Base-by-base conservation (phyloP, 768 basidiomycete genomes). In the Termitomyces sp. region DNA sequence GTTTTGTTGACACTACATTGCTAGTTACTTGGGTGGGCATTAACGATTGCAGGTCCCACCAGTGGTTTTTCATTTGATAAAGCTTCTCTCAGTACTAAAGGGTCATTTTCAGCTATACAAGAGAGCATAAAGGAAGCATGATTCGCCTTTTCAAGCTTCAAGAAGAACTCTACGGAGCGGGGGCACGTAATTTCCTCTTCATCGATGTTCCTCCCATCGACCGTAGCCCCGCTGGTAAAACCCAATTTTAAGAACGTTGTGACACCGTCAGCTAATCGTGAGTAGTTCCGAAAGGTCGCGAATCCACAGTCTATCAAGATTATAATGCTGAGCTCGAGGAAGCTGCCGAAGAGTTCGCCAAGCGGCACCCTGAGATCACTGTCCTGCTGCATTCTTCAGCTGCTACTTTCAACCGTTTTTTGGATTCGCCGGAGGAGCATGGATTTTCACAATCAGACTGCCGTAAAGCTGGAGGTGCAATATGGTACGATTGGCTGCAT, bases 11-110 rank as follows among this genome's bases (percentile, higher is more conserved):
- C 10, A n/a, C 18, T 36, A 50, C 27, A 55, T 42, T 30, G 36
- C 50, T 55, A 87, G 85, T 84, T 5, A 84, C 81, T 3, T 87
- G 84, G 83, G 73, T 86, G 48, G 86, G 87, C 3, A 87, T 87
- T 56, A 88, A 88, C 57, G 86, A 87, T 69, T 80, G 81, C 74
- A 81, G 75, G 82, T 83, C 9, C 66, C 16, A 50, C 77, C 61
- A 7, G 39, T 36, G 34, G 34, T 18, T 51, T 59, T 44, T 22
- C 30, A 47, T 20, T 20, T 14, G n/a, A 33, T 50, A 33, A 24
- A 9, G 20, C 33, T 13, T 10, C 18, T n/a, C 33, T 12, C 18
- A 4, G n/a, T 33, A 27, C 14, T 52, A 36, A 52, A 14, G 37
- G 14, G 22, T 26, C 13, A 9, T 36, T 39, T 61, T 27, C 32